Percentiles rank a stretch among this genome's conserved stretches.
Evolutionary conservation across 2,329 filamentous ascomycete genomes (phyloP).

Genomic region (Pseudogymnoascus sp.): DNA sequence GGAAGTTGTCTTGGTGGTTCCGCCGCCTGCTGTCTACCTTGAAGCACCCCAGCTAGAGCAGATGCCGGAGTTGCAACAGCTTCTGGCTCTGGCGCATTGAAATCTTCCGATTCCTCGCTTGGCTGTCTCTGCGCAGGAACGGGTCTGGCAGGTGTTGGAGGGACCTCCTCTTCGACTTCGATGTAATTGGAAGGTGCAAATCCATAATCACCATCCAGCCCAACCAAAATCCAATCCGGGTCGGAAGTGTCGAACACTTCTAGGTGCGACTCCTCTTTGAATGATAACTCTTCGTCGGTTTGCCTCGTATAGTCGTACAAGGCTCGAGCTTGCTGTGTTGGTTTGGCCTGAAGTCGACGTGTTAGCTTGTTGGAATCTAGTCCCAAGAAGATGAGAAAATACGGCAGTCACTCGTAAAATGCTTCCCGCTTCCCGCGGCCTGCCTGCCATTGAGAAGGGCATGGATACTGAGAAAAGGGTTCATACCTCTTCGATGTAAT

Average conservation of each 20-base stretch:
- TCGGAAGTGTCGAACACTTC: slow-evolving; percentile 85
- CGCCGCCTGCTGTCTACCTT: slow-evolving; percentile 24
- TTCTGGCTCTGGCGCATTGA: background rate
- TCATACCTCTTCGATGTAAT: slow-evolving; percentile 87
- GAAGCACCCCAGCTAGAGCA: slow-evolving; percentile 49
- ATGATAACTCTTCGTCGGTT: slow-evolving; percentile 95
- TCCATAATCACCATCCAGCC: slow-evolving; percentile 74
- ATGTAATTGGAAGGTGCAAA: slow-evolving; percentile 97
- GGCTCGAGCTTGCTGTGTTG: slow-evolving; percentile 68
- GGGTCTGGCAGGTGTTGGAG: slow-evolving; percentile 19
- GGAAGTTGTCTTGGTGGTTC: slow-evolving; percentile 40
- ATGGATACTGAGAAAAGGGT: background rate
- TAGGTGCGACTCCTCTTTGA: slow-evolving; percentile 77
- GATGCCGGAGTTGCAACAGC: slow-evolving; percentile 25
- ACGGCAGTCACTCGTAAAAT: background rate
- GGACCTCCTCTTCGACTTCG: slow-evolving; percentile 44
- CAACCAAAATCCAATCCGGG: slow-evolving; percentile 93
- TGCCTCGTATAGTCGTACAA: slow-evolving; percentile 97
- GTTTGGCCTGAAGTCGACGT: slow-evolving; percentile 44
- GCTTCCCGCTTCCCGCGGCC: background rate
- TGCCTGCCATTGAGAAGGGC: slow-evolving; percentile 8
- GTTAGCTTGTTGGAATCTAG: slow-evolving; percentile 10
- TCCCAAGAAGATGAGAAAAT: background rate
- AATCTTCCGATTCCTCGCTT: slow-evolving; percentile 1
- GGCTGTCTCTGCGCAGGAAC: slow-evolving; percentile 8